These are phyloP conservation scores for Lipomyces chichibuensis DNA, from an alignment of 805 yeast genomes.

Conservation along the genomic window DNA sequence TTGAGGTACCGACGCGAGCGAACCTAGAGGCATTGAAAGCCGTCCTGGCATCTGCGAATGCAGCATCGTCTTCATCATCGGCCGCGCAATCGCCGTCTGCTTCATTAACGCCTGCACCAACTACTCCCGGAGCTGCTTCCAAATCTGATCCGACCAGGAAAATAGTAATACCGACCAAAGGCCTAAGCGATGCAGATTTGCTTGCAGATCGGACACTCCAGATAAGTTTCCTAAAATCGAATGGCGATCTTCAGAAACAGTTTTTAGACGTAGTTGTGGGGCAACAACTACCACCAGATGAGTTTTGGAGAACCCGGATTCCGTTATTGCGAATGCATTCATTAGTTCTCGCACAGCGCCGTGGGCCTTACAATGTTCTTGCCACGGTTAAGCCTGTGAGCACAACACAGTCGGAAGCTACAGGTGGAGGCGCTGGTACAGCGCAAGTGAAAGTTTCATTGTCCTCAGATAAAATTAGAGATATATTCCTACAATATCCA, in stretches of 20 bases:
- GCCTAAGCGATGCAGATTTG: constrained; percentile 58
- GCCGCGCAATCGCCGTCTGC: constrained; percentile 14
- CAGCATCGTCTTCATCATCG: constrained; percentile 8
- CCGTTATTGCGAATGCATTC: constrained; percentile 84
- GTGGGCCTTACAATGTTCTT: constrained; percentile 91
- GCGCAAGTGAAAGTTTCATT: constrained; percentile 84
- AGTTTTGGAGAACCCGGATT: constrained; percentile 44
- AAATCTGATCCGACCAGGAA: constrained; percentile 28
- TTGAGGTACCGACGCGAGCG: constrained; percentile 70
- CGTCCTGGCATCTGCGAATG: constrained; percentile 53
- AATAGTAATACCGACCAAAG: constrained; percentile 41
- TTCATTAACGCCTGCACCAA: constrained; percentile 55
- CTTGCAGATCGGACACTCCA: constrained; percentile 76
- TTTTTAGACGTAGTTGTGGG: constrained; percentile 90
- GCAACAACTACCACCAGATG: constrained; percentile 62
- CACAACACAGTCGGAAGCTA: constrained; percentile 85
- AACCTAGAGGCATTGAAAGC: constrained; percentile 76
- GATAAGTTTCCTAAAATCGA: constrained; percentile 71
- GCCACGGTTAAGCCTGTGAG: constrained; percentile 82
- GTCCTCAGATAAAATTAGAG: constrained; percentile 85
- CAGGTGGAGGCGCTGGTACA: constrained; percentile 19
- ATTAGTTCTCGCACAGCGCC: constrained; percentile 75
- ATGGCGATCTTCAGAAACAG: constrained; percentile 66
- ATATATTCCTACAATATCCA: constrained; percentile 90
- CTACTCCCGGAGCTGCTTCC: constrained; percentile 50